Conservation (phyloP, 768 basidiomycete genomes). For the Pisolithus tinctorius region DNA sequence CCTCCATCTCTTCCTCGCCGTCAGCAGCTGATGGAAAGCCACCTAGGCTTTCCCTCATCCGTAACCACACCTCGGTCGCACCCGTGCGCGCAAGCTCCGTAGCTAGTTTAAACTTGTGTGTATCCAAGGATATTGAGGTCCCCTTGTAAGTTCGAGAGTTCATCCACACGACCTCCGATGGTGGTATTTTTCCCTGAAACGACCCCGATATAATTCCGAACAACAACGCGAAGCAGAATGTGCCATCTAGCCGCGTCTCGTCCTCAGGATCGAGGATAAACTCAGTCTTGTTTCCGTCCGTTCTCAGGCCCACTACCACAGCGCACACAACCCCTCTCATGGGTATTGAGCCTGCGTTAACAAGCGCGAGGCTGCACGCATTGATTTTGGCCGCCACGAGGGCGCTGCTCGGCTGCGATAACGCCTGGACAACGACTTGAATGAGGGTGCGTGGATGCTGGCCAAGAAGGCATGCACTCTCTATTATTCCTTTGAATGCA, state of each 20-base stretch:
- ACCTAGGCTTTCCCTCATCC: conserved; percentile 39
- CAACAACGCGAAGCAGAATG: conserved; percentile 69
- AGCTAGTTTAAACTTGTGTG: conserved; percentile 37
- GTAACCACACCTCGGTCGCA: conserved; percentile 40
- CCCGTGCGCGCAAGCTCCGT: conserved; percentile 42
- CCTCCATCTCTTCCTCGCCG: conserved; percentile 38
- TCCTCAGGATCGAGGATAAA: conserved; percentile 50
- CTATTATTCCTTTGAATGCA: conserved; percentile 48
- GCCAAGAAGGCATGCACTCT: conserved; percentile 58
- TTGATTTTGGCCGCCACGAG: conserved; percentile 65
- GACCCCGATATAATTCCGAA: conserved; percentile 21
- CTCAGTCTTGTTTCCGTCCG: conserved; percentile 6
- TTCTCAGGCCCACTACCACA: conserved; percentile 43
- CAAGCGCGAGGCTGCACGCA: conserved; percentile 57
- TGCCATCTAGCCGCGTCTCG: conserved; percentile 31
- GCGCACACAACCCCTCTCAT: conserved; percentile 75
- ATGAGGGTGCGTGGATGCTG: conserved; percentile 67
- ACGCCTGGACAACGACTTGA: conserved; percentile 70
- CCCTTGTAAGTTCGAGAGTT: conserved; percentile 14
- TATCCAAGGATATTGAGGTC: conserved; percentile 26
- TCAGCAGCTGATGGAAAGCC: conserved; percentile 15
- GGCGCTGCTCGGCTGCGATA: conserved; percentile 31
- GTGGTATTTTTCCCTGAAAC: conserved; percentile 8
- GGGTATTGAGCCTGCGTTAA: conserved; percentile 64
- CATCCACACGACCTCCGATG: conserved; percentile 23